Conservation (phyloP, 2,329 filamentous ascomycete species). For the Lecanicillium sp. region DNA sequence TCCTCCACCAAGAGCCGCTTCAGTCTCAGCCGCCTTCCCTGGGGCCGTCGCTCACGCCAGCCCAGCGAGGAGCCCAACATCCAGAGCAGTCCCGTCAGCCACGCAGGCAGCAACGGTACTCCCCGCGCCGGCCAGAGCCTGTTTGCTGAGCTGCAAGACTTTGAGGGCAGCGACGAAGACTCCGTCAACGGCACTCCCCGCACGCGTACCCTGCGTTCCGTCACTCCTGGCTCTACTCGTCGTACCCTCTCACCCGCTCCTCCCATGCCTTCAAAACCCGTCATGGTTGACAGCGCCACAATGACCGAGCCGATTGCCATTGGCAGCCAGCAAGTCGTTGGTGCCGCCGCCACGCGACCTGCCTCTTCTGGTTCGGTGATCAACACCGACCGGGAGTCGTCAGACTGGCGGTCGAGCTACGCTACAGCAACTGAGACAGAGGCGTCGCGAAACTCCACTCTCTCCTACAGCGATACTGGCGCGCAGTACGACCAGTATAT, state of each 20-base stretch:
- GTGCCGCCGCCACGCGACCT: slow-evolving; percentile 28
- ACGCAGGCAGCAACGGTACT: slow-evolving; percentile 45
- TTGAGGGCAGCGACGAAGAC: slow-evolving; percentile 70
- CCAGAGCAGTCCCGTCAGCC: slow-evolving; percentile 55
- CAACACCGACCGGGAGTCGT: slow-evolving; percentile 21
- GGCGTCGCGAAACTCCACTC: slow-evolving; percentile 36
- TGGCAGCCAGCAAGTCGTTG: slow-evolving; percentile 21
- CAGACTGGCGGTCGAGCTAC: slow-evolving; percentile 22
- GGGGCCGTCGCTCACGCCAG: slow-evolving; percentile 54
- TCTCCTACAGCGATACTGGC: slow-evolving; percentile 48
- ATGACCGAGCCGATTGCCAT: slow-evolving; percentile 52
- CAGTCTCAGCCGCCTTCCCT: slow-evolving; percentile 58
- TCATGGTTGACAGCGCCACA: slow-evolving; percentile 55
- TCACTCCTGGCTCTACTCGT: slow-evolving; percentile 43
- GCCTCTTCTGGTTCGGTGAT: slow-evolving; percentile 38
- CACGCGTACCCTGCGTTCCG: slow-evolving; percentile 40
- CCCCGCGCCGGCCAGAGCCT: slow-evolving; percentile 66
- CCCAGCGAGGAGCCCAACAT: slow-evolving; percentile 53
- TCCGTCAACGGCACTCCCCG: slow-evolving; percentile 54
- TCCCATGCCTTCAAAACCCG: slow-evolving; percentile 44
- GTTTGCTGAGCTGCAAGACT: slow-evolving; percentile 81
- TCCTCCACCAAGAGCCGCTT: slow-evolving; percentile 65
- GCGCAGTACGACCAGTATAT: slow-evolving; percentile 46
- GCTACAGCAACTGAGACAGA: slow-evolving; percentile 20
- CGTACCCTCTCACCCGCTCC: slow-evolving; percentile 41